These are phyloP conservation scores for Brasilioporus rufonigricans DNA, from an alignment of 768 basidiomycete genomes.

Conservation along the genomic window DNA sequence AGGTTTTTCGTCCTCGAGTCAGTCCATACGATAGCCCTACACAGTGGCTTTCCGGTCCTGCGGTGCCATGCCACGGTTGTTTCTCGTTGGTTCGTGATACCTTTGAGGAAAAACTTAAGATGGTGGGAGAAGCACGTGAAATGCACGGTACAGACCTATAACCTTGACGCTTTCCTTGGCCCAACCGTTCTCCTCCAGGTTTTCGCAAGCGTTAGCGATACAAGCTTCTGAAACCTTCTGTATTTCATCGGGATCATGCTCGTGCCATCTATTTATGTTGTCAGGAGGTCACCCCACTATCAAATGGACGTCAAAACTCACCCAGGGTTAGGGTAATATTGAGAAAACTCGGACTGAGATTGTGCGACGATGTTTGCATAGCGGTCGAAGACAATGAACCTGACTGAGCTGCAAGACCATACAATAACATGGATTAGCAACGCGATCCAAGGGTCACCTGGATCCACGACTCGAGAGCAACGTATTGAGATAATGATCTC, in stretches of 20 bases:
- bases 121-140: background rate
- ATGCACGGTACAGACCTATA: slow-evolving; percentile 62
- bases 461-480: too few relatives aligned
- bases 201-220: slow-evolving; percentile 67
- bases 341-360: slow-evolving; percentile 90
- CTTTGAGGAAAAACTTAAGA: slow-evolving; percentile 33
- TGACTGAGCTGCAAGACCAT: slow-evolving; percentile 60
- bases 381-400: slow-evolving; percentile 89
- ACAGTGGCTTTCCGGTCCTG: slow-evolving; percentile 83
- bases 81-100: slow-evolving; percentile 97
- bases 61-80: slow-evolving; percentile 94
- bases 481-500: slow-evolving; percentile 29
- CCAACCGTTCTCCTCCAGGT: slow-evolving; percentile 76
- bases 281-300: background rate
- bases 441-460: background rate
- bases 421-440: slow-evolving; percentile 2
- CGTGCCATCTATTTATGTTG: slow-evolving; percentile 72
- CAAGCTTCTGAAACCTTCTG: slow-evolving; percentile 70
- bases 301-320: slow-evolving; percentile 28
- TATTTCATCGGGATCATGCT: slow-evolving; percentile 87
- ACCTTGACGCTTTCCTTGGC: slow-evolving; percentile 80
- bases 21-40: slow-evolving; percentile 93
- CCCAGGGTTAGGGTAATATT: slow-evolving; percentile 90
- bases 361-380: slow-evolving; percentile 85
- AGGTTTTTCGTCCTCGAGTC: slow-evolving; percentile 88